Evolutionary conservation across 2,329 filamentous ascomycete genomes (phyloP).

Genomic region (Trichocomaceae sp.): DNA sequence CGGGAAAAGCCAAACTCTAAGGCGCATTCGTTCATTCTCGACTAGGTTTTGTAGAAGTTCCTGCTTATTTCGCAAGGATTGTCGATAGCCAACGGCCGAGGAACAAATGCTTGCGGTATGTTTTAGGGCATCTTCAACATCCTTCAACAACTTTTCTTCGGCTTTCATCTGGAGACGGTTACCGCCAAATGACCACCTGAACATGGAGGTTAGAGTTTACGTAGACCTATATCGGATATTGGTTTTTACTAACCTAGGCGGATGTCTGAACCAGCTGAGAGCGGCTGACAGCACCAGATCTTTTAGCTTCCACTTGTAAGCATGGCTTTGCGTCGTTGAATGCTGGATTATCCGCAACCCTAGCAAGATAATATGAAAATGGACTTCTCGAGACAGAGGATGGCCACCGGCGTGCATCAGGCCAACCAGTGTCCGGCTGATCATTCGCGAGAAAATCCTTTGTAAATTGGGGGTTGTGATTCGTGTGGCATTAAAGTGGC

Average conservation of each 20-base stretch:
- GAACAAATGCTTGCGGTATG: slow-evolving; percentile 55
- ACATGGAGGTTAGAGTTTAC: neutral
- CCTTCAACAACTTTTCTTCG: slow-evolving; percentile 72
- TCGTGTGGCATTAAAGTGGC: slow-evolving; percentile 91
- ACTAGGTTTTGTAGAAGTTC: slow-evolving; percentile 74
- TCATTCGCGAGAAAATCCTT: slow-evolving; percentile 70
- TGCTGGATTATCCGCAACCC: slow-evolving; percentile 70
- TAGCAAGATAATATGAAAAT: slow-evolving; percentile 81
- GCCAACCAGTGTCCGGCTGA: slow-evolving; percentile 70
- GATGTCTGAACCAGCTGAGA: slow-evolving; percentile 77
- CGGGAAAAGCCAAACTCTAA: slow-evolving; percentile 86
- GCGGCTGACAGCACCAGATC: slow-evolving; percentile 82
- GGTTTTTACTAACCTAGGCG: slow-evolving; percentile 52
- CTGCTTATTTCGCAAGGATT: slow-evolving; percentile 69
- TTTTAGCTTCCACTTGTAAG: slow-evolving; percentile 73
- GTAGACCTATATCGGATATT: neutral
- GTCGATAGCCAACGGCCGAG: slow-evolving; percentile 47
- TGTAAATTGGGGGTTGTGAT: slow-evolving; percentile 77
- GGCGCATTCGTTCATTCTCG: slow-evolving; percentile 73
- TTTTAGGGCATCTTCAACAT: slow-evolving; percentile 64
- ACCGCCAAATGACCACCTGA: slow-evolving; percentile 88
- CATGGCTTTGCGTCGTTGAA: slow-evolving; percentile 57
- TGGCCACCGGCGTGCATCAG: slow-evolving; percentile 66
- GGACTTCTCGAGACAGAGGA: slow-evolving; percentile 83
- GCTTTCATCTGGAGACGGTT: slow-evolving; percentile 91